These are phyloP conservation scores for Fraxinus platypoda DNA, from an alignment of 305 asterid species.

Conservation along the genomic window DNA sequence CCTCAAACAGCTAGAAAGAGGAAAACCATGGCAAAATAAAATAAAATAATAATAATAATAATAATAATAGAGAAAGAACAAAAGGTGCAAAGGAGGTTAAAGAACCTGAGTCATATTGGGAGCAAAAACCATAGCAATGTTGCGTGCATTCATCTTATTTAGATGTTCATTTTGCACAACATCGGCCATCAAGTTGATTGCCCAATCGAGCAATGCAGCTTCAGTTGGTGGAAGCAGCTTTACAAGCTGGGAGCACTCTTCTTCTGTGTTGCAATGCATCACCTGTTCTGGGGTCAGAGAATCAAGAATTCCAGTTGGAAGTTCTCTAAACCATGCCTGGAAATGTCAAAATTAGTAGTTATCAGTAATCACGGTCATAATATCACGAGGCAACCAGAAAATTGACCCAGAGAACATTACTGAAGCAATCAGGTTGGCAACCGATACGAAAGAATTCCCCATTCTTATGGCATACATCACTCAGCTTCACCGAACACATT, in stretches of 20 bases:
- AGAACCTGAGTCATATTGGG: conserved; percentile 88
- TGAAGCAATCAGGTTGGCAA: neutral
- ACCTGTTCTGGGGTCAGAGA: conserved; percentile 68
- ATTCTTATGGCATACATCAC: neutral
- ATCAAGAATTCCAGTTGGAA: conserved; percentile 81
- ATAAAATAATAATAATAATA: no score
- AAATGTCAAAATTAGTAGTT: neutral
- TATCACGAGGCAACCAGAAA: neutral
- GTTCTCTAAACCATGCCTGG: conserved; percentile 94
- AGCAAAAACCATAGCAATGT: conserved; percentile 89
- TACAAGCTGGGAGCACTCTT: conserved; percentile 59
- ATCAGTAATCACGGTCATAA: neutral
- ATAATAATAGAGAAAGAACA: neutral
- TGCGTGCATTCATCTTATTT: conserved; percentile 83
- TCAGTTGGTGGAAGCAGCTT: conserved; percentile 64
- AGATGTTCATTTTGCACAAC: conserved; percentile 52
- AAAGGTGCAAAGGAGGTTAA: neutral
- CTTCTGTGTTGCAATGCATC: conserved; percentile 82
- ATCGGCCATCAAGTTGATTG: conserved; percentile 76
- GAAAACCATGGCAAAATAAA: no score
- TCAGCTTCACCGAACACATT: neutral
- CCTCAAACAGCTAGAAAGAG: neutral
- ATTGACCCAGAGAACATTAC: neutral
- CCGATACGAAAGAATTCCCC: neutral
- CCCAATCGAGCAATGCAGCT: conserved; percentile 75